Evolutionary conservation across 106 monocot genomes (phyloP), one percentile per base, ranked within the genome.

Genomic region (Dactylorhiza incarnata): DNA sequence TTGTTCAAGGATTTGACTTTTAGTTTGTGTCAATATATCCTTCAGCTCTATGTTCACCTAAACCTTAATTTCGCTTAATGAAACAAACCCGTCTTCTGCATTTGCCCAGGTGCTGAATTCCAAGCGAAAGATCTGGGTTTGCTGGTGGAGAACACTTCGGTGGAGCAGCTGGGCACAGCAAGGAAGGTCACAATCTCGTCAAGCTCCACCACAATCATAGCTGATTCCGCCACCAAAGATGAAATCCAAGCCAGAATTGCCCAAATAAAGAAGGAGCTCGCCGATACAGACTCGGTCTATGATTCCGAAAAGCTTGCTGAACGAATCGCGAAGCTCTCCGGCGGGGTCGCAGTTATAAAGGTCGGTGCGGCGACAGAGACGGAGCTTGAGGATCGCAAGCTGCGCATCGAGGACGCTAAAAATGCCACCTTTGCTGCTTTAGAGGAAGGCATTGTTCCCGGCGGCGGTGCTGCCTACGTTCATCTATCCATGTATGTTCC

Each of bases 401-500:
- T 94, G 49, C 86, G 94, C 1, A 80, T 94, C 10, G 94, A 94
- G 85, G 94, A 94, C 76, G 94, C 94, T 2, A 88, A 90, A 82
- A 94, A 94, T 88, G 94, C 94, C 45, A 94, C 94, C 23, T 90
- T 90, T 81, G 94, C 94, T 23, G 94, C 90, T 45, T 87, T 94
- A 37, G 94, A 94, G 80, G 94, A 94, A 77, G 94, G 94, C n/a
- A 91, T 94, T 77, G 94, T 94, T 5, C 91, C 91, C 50, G 94
- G 94, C 13, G 91, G 94, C 25, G 94, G 94, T 69, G 86, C 89
- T 59, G 91, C 94, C 14, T 86, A 78, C 79, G 87, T 94, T 67
- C 91, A 91, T 56, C 85, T 94, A 37, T 89, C 94, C 7, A 77
- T 83, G 9, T 77, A 71, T 81, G 89, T 94, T 73, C 85, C 88